Conservation (phyloP, 257 asterid genomes). For the Striga asiatica region DNA sequence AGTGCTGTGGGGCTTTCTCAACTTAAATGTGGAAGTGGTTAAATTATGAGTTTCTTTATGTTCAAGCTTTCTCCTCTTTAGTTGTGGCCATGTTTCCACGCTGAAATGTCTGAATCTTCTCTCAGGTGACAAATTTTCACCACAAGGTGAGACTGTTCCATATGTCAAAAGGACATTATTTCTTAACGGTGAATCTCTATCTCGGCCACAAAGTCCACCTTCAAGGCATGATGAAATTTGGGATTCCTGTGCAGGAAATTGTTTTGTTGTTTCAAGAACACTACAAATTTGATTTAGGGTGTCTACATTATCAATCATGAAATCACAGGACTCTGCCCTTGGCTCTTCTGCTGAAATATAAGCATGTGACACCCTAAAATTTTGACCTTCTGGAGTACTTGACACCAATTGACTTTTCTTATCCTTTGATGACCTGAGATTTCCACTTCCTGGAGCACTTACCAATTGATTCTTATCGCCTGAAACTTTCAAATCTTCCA, state of each 20-base stretch:
- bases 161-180: slow-evolving; percentile 19
- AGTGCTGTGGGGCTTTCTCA: slow-evolving; percentile 19
- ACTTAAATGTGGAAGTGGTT: slow-evolving; percentile 31
- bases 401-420: background rate
- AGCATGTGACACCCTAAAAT: background rate
- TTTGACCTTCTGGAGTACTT: background rate
- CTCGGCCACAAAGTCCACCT: slow-evolving; percentile 13
- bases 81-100: slow-evolving; percentile 47
- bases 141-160: slow-evolving; percentile 21
- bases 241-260: slow-evolving; percentile 20
- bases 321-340: slow-evolving; percentile 17
- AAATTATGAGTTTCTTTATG: slow-evolving; percentile 25
- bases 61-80: slow-evolving; percentile 51
- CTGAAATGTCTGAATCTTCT: slow-evolving; percentile 15
- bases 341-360: slow-evolving; percentile 15
- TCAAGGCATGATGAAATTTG: slow-evolving; percentile 21
- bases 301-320: slow-evolving; percentile 16
- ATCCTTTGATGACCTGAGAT: slow-evolving; percentile 14
- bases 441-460: slow-evolving; percentile 21
- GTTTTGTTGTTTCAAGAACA: slow-evolving; percentile 16
- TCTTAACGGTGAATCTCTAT: slow-evolving; percentile 15
- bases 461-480: slow-evolving; percentile 22
- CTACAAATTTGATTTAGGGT: slow-evolving; percentile 18
- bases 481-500: no score
- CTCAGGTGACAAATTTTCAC: slow-evolving; percentile 17